These are phyloP conservation scores for Pugionium cornutum DNA, from an alignment of 345 rosid species.

Conservation along the genomic window DNA sequence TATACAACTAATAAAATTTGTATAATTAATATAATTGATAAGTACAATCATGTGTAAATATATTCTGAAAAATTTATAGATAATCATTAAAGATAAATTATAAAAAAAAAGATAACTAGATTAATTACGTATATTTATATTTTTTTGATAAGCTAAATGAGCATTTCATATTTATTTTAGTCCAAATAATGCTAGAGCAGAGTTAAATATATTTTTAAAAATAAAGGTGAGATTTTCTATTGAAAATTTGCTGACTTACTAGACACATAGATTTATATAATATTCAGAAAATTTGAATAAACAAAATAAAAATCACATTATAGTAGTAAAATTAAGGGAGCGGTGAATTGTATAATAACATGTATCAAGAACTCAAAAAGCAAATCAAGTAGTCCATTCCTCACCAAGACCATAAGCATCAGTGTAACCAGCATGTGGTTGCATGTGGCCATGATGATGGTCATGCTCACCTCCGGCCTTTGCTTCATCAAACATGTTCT, in stretches of 20 bases:
- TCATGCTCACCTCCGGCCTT: conserved; percentile 46
- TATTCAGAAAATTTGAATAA: conserved; percentile 1
- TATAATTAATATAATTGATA: too few species aligned
- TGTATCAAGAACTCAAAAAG: conserved; percentile 8
- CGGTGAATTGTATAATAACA: not conserved
- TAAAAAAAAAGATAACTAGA: too few species aligned
- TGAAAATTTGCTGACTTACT: conserved; percentile 1
- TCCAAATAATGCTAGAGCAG: too few species aligned
- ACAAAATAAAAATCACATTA: not conserved
- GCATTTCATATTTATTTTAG: too few species aligned
- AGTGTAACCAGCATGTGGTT: conserved; percentile 39
- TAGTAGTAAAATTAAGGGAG: not conserved
- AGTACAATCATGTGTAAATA: too few species aligned
- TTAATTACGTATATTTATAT: too few species aligned
- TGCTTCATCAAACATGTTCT: conserved; percentile 60
- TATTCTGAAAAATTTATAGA: too few species aligned
- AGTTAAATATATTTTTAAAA: too few species aligned
- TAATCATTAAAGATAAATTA: too few species aligned
- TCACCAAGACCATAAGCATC: conserved; percentile 52
- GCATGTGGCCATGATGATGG: conserved; percentile 37
- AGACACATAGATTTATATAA: not conserved
- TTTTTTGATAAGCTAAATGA: too few species aligned
- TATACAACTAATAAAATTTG: too few species aligned
- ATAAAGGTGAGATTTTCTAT: too few species aligned
- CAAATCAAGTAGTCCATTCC: conserved; percentile 48